phyloP scores from a whole-genome alignment of 2,329 filamentous ascomycete species.

The Fusarium phyllophilum region DNA sequence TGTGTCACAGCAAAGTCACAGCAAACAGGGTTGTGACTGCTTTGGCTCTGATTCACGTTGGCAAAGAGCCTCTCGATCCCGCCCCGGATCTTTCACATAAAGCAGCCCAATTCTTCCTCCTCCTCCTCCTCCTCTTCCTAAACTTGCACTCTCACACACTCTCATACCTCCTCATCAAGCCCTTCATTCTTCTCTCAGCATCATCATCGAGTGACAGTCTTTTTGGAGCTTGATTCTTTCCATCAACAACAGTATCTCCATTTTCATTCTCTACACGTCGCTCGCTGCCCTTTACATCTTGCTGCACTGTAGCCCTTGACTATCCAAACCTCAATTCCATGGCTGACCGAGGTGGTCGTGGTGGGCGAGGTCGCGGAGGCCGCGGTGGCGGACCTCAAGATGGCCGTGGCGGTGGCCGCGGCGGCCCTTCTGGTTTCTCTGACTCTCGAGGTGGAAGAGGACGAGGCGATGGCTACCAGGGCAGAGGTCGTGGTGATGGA shows the following conservation, averaged over 20 bases:
- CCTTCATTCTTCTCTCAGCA: not conserved
- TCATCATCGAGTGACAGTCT: not conserved
- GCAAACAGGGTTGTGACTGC: not conserved
- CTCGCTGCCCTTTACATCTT: not conserved
- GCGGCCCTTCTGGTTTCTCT: conserved; percentile 5
- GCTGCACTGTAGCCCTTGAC: not conserved
- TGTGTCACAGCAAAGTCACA: conserved; percentile 3
- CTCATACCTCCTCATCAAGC: not conserved
- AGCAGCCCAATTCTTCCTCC: not conserved
- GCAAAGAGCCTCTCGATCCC: not conserved
- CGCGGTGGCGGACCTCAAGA: conserved; percentile 30
- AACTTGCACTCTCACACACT: not conserved
- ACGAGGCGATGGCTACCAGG: conserved; percentile 22
- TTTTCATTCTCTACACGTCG: not conserved
- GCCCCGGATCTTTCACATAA: conserved; percentile 3
- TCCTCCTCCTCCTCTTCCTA: not conserved
- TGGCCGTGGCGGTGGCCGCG: conserved; percentile 26
- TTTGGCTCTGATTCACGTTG: conserved; percentile 4
- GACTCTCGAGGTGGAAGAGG: conserved; percentile 37
- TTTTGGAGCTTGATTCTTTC: not conserved
- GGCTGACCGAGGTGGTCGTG: conserved; percentile 41
- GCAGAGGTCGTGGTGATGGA: conserved; percentile 10
- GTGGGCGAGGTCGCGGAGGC: conserved; percentile 37
- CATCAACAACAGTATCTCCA: not conserved
- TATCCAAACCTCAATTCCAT: conserved; percentile 20